Base-by-base conservation (phyloP, 2,329 filamentous ascomycete genomes). In the Scedosporium aurantiacum region DNA sequence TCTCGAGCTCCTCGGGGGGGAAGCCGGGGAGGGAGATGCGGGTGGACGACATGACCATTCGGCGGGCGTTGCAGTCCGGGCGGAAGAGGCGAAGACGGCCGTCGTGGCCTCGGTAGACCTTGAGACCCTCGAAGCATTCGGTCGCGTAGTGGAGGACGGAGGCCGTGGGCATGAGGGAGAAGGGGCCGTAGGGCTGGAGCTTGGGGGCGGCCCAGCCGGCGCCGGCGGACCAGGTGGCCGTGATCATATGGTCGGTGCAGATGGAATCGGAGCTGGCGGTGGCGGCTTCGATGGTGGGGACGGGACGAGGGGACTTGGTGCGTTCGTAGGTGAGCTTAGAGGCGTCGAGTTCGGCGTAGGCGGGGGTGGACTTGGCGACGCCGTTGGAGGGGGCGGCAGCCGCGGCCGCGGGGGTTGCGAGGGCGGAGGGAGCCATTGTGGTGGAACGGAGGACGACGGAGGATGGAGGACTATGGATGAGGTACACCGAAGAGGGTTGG, bases 201-300 rank as follows among this genome's bases (percentile, higher is more conserved):
- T 87, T 81, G 1, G 91, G 91, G 1, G 82, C 78, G 43, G 81
- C 79, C 91, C 91, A 96, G 67, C 91, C 91, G 21, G 75, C 70
- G 52, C 76, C 71, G 23, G 73, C 75, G 40, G 79, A 84, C 90
- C 91, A 95, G 60, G 77, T 75, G 21, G 79, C 87, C 59, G 85
- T 87, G 68, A 94, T 79, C 91, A 96, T 96, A 79, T 97, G 92
- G 79, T 97, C 91, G 64, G 89, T 91, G 78, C 81, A 83, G 70
- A 84, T 75, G 65, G 80, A 83, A 70, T 81, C 79, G 63, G 69
- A 65, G 65, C 77, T 79, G 58, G 78, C 62, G 66, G 74, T 75
- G 67, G 79, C 79, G 45, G 68, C 66, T 63, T 73, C 79, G 63
- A 80, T 76, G 60, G 78, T 74, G 59, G 82, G 82, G 57, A 85